phyloP scores from a whole-genome alignment of 2,329 filamentous ascomycete genomes.

The Epichloe uncinata region DNA sequence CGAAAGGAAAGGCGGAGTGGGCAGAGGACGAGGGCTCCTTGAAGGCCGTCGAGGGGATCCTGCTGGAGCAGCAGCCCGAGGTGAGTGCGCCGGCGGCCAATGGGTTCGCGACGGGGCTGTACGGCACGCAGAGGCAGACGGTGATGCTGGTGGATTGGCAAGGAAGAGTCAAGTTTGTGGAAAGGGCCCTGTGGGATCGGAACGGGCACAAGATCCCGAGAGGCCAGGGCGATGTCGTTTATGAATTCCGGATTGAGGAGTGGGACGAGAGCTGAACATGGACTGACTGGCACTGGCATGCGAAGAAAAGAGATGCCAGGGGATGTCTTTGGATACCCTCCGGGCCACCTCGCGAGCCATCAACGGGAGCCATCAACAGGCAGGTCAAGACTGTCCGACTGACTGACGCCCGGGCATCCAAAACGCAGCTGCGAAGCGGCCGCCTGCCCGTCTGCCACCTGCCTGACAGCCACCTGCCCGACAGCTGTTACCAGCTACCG shows the following conservation, averaged over 20 bases:
- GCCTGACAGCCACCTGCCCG: slow-evolving; percentile 5
- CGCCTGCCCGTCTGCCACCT: background rate
- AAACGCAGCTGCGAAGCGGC: background rate
- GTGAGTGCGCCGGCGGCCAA: slow-evolving; percentile 12
- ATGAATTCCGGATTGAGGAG: slow-evolving; percentile 42
- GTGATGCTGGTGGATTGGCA: slow-evolving; percentile 49
- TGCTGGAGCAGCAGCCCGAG: slow-evolving; percentile 26
- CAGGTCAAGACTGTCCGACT: background rate
- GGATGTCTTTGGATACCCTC: background rate
- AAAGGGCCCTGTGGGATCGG: slow-evolving; percentile 46
- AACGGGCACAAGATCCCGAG: slow-evolving; percentile 40
- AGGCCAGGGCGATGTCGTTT: slow-evolving; percentile 41
- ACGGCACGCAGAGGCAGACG: slow-evolving; percentile 53
- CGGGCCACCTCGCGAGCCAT: too few relatives aligned
- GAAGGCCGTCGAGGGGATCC: slow-evolving; percentile 22
- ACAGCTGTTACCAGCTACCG: background rate
- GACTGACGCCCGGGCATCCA: background rate
- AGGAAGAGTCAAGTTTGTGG: slow-evolving; percentile 45
- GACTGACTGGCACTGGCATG: too few relatives aligned
- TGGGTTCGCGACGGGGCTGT: slow-evolving; percentile 44
- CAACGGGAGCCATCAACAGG: too few relatives aligned
- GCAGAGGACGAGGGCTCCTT: slow-evolving; percentile 23
- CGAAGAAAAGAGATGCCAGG: too few relatives aligned
- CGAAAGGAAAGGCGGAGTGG: slow-evolving; percentile 23
- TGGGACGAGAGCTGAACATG: slow-evolving; percentile 24